Percentiles rank a stretch among this genome's conserved stretches.
phyloP scores from a whole-genome alignment of 192 early-diverging fungal species.

The Mortierella antarctica region DNA sequence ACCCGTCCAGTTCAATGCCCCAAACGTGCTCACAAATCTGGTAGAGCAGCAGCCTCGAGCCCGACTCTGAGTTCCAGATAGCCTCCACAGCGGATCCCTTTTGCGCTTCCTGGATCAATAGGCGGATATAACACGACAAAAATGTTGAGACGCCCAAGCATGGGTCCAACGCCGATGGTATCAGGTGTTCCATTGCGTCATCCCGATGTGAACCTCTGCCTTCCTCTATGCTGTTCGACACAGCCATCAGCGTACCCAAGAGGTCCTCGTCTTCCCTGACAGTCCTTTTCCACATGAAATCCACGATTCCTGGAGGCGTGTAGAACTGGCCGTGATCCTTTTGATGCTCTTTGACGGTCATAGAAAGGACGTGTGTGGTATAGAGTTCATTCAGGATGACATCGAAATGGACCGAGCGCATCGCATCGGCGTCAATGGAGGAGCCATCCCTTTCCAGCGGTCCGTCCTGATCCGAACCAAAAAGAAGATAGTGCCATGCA shows the following conservation, averaged over 20 bases:
- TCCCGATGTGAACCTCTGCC: background rate
- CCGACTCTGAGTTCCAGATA: conserved; percentile 55
- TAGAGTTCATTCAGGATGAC: conserved; percentile 62
- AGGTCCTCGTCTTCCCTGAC: conserved; percentile 19
- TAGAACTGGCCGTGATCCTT: conserved; percentile 74
- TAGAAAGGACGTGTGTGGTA: conserved; percentile 59
- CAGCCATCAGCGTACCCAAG: conserved; percentile 16
- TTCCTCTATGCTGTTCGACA: background rate
- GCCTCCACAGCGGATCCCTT: conserved; percentile 4
- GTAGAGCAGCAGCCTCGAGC: conserved; percentile 36
- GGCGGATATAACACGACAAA: conserved; percentile 59
- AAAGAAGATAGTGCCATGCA: conserved; percentile 39
- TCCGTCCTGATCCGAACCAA: conserved; percentile 1
- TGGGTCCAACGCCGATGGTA: conserved; percentile 59
- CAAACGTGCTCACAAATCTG: conserved; percentile 59
- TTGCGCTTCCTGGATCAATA: conserved; percentile 47
- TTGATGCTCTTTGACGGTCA: conserved; percentile 64
- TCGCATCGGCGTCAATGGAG: background rate
- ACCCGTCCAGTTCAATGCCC: conserved; percentile 68
- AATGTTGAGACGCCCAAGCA: conserved; percentile 69
- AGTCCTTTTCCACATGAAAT: conserved; percentile 67
- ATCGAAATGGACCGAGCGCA: conserved; percentile 36
- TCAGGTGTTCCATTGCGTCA: background rate
- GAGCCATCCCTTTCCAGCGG: conserved; percentile 14
- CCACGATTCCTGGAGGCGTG: conserved; percentile 62